phyloP scores from a whole-genome alignment of 805 yeast species.

The Cyberlindnera americana region DNA sequence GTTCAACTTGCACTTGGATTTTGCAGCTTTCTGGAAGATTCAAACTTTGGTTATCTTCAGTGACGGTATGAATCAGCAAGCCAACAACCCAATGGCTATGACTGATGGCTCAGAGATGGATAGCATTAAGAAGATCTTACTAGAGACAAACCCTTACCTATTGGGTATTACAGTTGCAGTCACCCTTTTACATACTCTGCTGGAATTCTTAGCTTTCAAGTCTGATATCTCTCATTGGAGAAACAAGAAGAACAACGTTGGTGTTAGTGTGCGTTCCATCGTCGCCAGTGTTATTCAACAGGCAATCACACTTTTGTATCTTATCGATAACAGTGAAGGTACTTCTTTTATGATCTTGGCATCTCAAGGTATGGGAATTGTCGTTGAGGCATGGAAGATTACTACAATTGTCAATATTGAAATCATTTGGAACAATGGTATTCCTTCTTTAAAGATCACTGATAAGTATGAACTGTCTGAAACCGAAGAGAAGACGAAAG shows the following conservation, averaged over 20 bases:
- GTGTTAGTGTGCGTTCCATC: constrained; percentile 37
- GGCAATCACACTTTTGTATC: constrained; percentile 34
- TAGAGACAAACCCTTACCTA: constrained; percentile 37
- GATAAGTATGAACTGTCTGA: constrained; percentile 36
- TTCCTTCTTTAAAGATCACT: constrained; percentile 25
- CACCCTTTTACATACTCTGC: constrained; percentile 34
- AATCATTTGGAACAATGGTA: constrained; percentile 21
- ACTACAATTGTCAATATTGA: constrained; percentile 34
- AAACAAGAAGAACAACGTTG: constrained; percentile 37
- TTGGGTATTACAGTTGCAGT: constrained; percentile 32
- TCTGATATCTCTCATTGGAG: constrained; percentile 40
- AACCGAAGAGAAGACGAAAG: constrained; percentile 36
- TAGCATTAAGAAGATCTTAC: constrained; percentile 32
- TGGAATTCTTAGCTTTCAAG: constrained; percentile 40
- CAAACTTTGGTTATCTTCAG: constrained; percentile 29
- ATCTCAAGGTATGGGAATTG: constrained; percentile 35
- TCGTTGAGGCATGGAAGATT: constrained; percentile 42
- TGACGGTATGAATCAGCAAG: constrained; percentile 31
- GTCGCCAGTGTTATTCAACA: constrained; percentile 39
- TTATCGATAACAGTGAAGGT: constrained; percentile 36
- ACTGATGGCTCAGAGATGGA: constrained; percentile 35
- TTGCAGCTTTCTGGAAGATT: constrained; percentile 30
- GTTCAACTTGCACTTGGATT: constrained; percentile 29
- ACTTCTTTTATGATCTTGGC: constrained; percentile 36
- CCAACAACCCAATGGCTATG: constrained; percentile 23